These are phyloP conservation scores for Botryotinia convoluta DNA, from an alignment of 2,329 filamentous ascomycete species.

Conservation along the genomic window DNA sequence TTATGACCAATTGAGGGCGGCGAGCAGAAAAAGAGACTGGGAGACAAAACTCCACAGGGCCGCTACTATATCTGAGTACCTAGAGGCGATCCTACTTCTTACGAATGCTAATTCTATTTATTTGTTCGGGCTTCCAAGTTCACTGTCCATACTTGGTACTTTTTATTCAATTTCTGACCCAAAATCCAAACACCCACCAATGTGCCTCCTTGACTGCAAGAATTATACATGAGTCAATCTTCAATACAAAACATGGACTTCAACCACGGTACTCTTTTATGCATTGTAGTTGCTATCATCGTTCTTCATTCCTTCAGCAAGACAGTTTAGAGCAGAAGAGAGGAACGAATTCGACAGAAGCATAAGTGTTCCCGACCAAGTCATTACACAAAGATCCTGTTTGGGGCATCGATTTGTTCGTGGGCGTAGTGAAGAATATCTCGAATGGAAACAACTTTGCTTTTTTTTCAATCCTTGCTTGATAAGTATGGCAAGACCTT, in stretches of 20 bases:
- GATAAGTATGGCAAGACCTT: neutral
- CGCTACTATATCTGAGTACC: neutral
- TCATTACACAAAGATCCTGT: neutral
- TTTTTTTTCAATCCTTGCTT: neutral
- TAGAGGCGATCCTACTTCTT: neutral
- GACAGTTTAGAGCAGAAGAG: neutral
- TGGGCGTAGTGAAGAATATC: neutral
- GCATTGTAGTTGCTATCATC: neutral
- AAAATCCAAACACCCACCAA: neutral
- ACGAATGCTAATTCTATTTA: neutral
- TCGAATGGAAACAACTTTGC: neutral
- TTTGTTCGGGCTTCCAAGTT: fast-evolving
- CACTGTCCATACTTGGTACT: neutral
- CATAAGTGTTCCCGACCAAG: neutral
- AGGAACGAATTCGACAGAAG: neutral
- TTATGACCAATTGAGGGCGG: neutral
- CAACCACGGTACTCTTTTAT: neutral
- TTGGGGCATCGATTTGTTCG: neutral
- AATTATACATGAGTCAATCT: neutral
- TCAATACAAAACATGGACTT: neutral
- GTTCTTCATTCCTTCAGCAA: neutral
- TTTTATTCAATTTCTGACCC: neutral
- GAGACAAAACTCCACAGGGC: neutral
- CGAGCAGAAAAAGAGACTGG: neutral
- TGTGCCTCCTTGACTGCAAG: neutral